Conservation (phyloP, 2,329 filamentous ascomycete genomes). For the Diaporthe longicolla region DNA sequence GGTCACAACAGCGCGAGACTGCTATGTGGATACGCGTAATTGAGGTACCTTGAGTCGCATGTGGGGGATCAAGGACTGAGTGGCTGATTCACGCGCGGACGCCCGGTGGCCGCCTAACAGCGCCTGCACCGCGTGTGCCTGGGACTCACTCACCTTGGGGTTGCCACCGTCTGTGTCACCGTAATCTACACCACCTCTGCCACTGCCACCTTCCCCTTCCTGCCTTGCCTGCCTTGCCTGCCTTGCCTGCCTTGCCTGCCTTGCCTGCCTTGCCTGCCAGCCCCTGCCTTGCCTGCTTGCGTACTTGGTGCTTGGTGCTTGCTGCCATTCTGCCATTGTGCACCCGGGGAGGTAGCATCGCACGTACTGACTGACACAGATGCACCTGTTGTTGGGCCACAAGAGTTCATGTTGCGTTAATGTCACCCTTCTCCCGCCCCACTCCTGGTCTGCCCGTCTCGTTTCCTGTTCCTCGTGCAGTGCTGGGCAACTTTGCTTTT, state of each 20-base stretch:
- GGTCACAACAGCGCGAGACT: too few species aligned
- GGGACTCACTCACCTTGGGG: not conserved
- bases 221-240: not conserved
- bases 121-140: too few species aligned
- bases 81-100: constrained; percentile 1
- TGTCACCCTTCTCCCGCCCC: not conserved
- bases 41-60: not conserved
- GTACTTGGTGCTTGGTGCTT: too few species aligned
- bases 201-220: constrained; percentile 24
- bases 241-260: too few species aligned
- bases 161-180: constrained; percentile 10
- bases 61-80: not conserved
- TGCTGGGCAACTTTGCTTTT: constrained; percentile 1
- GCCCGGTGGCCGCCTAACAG: not conserved
- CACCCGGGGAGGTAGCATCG: not conserved
- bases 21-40: not conserved
- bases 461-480: not conserved
- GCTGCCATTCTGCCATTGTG: too few species aligned
- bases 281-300: too few species aligned
- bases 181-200: not conserved
- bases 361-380: not conserved
- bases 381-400: not conserved
- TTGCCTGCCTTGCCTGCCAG: too few species aligned
- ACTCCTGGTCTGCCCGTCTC: not conserved
- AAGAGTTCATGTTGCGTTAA: constrained; percentile 3